Evolutionary conservation across 2,329 filamentous ascomycete species (phyloP), one percentile per base, ranked within the genome.

Genomic region (Cordyceps cateniannulata): DNA sequence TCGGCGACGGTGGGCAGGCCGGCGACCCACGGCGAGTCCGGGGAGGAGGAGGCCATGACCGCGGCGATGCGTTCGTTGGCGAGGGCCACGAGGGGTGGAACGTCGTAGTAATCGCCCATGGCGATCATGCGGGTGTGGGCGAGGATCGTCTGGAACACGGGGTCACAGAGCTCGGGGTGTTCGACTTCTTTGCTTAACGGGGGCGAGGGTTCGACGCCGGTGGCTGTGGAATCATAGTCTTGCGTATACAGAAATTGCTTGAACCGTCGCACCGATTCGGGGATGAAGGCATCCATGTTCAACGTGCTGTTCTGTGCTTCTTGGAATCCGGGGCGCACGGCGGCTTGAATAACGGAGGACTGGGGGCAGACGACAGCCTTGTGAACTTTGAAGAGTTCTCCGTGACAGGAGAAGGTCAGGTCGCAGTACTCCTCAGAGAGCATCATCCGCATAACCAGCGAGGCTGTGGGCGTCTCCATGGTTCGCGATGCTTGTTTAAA

Each of bases 361-460:
- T 52, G 56, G 5, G 48, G 27, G 2, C 48, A 52, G 24, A 59
- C 56, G 4, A 59, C 48, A 1, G 16, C 38, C 32, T 61, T 57
- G 58, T 66, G 63, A 16, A 61, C 61, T 24, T 56, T 57, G n/a
- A 59, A 52, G 2, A 24, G 1, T 14, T 51, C 20, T 4, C 48
- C 24, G 10, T 32, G 9, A 25, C 56, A 52, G 20, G 25, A 45
- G 18, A 59, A 59, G 2, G 5, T 6, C 25, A 52, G 2, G 38
- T 51, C 56, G 10, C 38, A 59, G 24, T 52, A 59, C 3, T 59
- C 56, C 1, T 27, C 24, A 1, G 48, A 59, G 3, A 35, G 35
- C 56, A 52, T 35, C 25, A 47, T 20, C 24, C 16, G 42, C 20
- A 25, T n/a, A 14, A 52, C 22, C 16, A 35, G 14, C 7, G 56